A percentile compares a stretch with the other conserved stretches of the same genome.
phyloP scores from a whole-genome alignment of 768 basidiomycete genomes.

The Chalciporus sphaerocephalus region DNA sequence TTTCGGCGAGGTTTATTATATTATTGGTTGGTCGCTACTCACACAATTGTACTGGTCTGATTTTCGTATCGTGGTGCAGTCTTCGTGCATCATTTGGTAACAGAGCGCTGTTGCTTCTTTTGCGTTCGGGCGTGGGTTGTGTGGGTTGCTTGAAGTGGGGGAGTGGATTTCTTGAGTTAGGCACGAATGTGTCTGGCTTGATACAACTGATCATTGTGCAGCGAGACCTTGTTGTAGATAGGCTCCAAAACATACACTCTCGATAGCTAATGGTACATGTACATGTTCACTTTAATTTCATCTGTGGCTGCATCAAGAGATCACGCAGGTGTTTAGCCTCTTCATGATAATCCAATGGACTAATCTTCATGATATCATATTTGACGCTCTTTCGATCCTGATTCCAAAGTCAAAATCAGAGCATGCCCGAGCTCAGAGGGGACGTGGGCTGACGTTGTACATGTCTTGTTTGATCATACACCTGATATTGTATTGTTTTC shows the following conservation, averaged over 20 bases:
- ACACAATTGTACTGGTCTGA: background rate
- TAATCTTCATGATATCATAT: slow-evolving; percentile 73
- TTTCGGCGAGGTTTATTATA: background rate
- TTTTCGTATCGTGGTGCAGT: background rate
- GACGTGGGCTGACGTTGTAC: slow-evolving; percentile 58
- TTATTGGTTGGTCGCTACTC: background rate
- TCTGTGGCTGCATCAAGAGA: slow-evolving; percentile 43
- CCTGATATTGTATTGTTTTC: slow-evolving; percentile 73
- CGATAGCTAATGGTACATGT: too few relatives aligned
- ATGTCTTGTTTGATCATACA: slow-evolving; percentile 85
- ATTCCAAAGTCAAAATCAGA: slow-evolving; percentile 5
- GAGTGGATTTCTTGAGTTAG: too few relatives aligned
- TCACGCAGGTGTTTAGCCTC: slow-evolving; percentile 60
- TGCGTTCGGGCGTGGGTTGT: too few relatives aligned
- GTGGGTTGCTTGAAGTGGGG: too few relatives aligned
- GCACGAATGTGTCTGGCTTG: too few relatives aligned
- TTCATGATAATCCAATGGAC: slow-evolving; percentile 61
- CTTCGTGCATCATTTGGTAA: too few relatives aligned
- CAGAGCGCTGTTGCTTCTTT: too few relatives aligned
- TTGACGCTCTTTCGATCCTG: slow-evolving; percentile 83
- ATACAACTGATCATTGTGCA: too few relatives aligned
- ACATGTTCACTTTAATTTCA: background rate
- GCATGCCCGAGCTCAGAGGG: background rate
- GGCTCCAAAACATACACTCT: background rate
- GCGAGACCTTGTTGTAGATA: too few relatives aligned